A percentile compares a stretch with the other conserved stretches of the same genome.
Conservation (phyloP, 2,329 filamentous ascomycete species). For the Penicillium fuscoglaucum region DNA sequence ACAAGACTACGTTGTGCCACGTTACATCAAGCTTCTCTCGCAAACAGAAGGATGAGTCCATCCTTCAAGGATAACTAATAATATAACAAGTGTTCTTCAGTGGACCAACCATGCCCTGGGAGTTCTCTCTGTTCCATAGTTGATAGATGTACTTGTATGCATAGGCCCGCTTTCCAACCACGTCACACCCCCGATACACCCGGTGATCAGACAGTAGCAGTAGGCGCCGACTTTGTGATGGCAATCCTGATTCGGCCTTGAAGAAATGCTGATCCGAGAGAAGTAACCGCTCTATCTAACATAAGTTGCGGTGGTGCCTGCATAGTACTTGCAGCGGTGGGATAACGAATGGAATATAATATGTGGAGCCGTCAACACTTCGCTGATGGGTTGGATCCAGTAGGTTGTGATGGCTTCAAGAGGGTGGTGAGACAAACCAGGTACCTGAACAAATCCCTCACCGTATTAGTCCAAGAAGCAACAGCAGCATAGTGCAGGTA, state of each 20-base stretch:
- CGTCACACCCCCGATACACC: neutral
- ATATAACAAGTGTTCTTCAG: neutral
- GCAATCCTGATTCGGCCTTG: neutral
- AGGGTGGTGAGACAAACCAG: conserved; percentile 67
- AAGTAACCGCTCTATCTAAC: neutral
- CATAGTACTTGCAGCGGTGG: conserved; percentile 63
- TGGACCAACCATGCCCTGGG: neutral
- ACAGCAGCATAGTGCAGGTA: conserved; percentile 67
- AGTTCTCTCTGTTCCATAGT: neutral
- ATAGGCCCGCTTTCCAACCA: neutral
- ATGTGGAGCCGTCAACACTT: conserved; percentile 72
- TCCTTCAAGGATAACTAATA: neutral
- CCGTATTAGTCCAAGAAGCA: conserved; percentile 61
- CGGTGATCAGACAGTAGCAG: neutral
- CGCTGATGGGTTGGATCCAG: conserved; percentile 50
- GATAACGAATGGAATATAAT: conserved; percentile 66
- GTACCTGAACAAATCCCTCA: conserved; percentile 71
- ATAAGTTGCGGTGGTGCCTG: conserved; percentile 42
- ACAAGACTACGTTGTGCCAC: neutral
- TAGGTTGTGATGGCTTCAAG: conserved; percentile 38
- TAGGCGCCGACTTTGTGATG: neutral
- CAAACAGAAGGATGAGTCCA: neutral
- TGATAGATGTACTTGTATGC: neutral
- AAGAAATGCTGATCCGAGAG: neutral
- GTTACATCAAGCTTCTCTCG: neutral